Evolutionary conservation across 768 basidiomycete genomes (phyloP).

Genomic region (Podaxis sp.): DNA sequence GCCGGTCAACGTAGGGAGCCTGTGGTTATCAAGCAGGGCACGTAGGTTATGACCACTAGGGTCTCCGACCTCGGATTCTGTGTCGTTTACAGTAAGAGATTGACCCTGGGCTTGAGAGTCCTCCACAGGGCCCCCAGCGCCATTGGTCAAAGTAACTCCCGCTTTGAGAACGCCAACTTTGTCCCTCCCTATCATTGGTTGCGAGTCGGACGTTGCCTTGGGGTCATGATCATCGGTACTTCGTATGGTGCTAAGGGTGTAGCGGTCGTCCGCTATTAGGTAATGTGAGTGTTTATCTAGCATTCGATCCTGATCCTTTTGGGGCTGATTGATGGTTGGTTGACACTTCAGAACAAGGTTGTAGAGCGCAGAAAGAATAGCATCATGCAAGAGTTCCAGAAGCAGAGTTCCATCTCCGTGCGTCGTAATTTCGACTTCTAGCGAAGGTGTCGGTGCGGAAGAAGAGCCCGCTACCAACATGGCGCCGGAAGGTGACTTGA

Average conservation of each 20-base stretch:
- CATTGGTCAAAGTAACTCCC: background rate
- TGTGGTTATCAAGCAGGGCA: background rate
- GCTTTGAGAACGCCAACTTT: background rate
- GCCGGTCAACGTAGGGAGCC: background rate
- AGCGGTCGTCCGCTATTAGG: background rate
- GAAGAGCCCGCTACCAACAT: background rate
- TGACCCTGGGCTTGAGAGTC: conserved; percentile 6
- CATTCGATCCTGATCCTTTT: background rate
- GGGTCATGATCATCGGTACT: background rate
- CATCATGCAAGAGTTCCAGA: conserved; percentile 7
- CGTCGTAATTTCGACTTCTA: background rate
- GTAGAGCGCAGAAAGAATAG: conserved; percentile 13
- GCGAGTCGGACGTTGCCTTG: background rate
- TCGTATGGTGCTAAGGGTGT: background rate
- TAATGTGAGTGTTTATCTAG: background rate
- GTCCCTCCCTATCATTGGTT: background rate
- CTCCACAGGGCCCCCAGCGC: background rate
- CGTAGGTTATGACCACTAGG: background rate
- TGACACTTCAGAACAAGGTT: conserved; percentile 15
- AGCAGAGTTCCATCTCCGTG: background rate
- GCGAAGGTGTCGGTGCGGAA: background rate
- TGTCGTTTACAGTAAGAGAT: background rate
- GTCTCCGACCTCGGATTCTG: conserved; percentile 11
- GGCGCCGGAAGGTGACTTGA: background rate
- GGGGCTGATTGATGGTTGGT: background rate